These are phyloP conservation scores for Cardamine occulta DNA, from an alignment of 345 rosid genomes.

Conservation along the genomic window DNA sequence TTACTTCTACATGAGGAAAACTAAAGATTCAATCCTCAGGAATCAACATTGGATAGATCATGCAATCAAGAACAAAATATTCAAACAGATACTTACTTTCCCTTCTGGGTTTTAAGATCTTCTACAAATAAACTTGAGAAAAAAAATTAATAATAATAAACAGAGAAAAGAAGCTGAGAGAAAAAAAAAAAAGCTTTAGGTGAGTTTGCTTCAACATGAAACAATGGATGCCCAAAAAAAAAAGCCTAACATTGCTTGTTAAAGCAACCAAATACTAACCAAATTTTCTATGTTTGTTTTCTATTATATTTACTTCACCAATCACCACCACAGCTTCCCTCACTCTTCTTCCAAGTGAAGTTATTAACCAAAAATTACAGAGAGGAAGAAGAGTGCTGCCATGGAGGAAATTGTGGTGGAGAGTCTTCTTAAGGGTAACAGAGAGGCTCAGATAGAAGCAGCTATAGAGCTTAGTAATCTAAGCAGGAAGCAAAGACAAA, in stretches of 20 bases:
- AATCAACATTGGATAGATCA: slow-evolving; percentile 52
- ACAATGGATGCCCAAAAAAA: slow-evolving; percentile 71
- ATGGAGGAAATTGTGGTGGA: slow-evolving; percentile 68
- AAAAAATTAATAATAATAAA: not conserved
- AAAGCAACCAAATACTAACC: slow-evolving; percentile 55
- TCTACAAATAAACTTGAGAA: slow-evolving; percentile 1
- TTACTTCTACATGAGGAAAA: slow-evolving; percentile 61
- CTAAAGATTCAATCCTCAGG: slow-evolving; percentile 53
- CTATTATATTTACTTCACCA: slow-evolving; percentile 38
- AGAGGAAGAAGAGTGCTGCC: slow-evolving; percentile 35
- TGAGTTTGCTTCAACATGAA: slow-evolving; percentile 76
- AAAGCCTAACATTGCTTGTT: slow-evolving; percentile 56
- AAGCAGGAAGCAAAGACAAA: slow-evolving; percentile 58
- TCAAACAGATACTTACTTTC: slow-evolving; percentile 39
- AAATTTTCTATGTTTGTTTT: slow-evolving; percentile 18
- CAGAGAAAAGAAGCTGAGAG: slow-evolving; percentile 34
- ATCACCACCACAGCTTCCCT: slow-evolving; percentile 37
- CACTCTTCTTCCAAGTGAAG: slow-evolving; percentile 46
- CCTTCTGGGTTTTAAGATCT: slow-evolving; percentile 23
- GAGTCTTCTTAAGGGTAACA: slow-evolving; percentile 58
- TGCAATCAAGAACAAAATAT: slow-evolving; percentile 43
- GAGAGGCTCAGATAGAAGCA: slow-evolving; percentile 63
- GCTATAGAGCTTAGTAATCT: slow-evolving; percentile 61
- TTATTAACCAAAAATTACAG: slow-evolving; percentile 22
- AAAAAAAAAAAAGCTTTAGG: slow-evolving; percentile 43